These are phyloP conservation scores for Pichia nanzhaoensis DNA, from an alignment of 805 yeast species.

Conservation along the genomic window DNA sequence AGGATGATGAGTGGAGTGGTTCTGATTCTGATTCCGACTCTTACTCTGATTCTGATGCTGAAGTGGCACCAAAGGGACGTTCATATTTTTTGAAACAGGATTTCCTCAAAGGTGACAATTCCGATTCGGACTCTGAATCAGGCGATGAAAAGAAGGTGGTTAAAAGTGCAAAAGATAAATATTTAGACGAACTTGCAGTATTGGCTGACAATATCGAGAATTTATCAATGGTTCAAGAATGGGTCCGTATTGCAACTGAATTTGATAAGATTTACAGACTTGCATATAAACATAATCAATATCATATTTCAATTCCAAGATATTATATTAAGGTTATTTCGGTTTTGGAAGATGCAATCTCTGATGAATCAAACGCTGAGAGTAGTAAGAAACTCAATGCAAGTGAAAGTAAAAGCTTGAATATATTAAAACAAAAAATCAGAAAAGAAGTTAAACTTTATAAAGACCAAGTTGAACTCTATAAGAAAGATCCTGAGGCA, in stretches of 20 bases:
- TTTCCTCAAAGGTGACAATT: constrained; percentile 37
- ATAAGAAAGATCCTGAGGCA: constrained; percentile 63
- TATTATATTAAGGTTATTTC: constrained; percentile 62
- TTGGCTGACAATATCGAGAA: constrained; percentile 61
- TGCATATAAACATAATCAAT: constrained; percentile 66
- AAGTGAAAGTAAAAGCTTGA: constrained; percentile 76
- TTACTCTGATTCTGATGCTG: constrained; percentile 41
- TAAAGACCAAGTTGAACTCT: constrained; percentile 51
- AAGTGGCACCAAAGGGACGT: constrained; percentile 41
- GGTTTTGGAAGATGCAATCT: constrained; percentile 63
- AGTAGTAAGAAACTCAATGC: constrained; percentile 65
- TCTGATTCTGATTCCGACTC: constrained; percentile 35
- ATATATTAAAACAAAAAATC: constrained; percentile 81
- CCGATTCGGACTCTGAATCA: constrained; percentile 34
- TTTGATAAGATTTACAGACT: constrained; percentile 72
- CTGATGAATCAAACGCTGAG: constrained; percentile 42
- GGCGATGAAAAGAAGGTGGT: constrained; percentile 78
- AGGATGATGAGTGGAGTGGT: constrained; percentile 33
- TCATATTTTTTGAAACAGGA: constrained; percentile 48
- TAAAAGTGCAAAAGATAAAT: constrained; percentile 88
- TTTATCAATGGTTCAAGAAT: constrained; percentile 64
- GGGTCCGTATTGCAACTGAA: constrained; percentile 68
- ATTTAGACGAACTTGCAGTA: constrained; percentile 76
- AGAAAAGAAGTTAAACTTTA: constrained; percentile 72
- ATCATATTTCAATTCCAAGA: constrained; percentile 66